Evolutionary conservation across 116 monocot genomes (phyloP), one percentile per base, ranked within the genome.

Genomic region (Papilionanthe hybrid): DNA sequence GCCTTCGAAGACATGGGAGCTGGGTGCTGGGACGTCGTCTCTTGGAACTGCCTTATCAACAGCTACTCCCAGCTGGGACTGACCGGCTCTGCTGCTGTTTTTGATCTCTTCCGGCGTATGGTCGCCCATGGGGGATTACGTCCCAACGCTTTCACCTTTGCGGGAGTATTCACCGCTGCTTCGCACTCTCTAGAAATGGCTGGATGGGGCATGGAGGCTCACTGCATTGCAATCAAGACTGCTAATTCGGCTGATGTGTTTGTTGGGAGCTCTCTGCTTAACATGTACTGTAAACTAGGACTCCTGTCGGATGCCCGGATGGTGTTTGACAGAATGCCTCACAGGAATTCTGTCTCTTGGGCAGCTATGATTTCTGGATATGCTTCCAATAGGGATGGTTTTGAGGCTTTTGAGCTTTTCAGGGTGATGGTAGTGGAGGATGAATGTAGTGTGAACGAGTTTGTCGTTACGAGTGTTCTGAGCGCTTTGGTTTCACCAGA

Each of bases 31-130:
- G 94, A 90, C 78, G 83, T 86, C 28, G 92, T 90, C 82, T 94
- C 92, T 28, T 94, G 84, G 85, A 94, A 94, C 80, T 88, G 82
- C 80, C 85, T 94, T 79, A 86, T 94, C 80, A 94, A 91, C 56
- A n/a, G 80, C 32, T 76, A 74, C 83, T 88, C 94, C 32, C 87
- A 85, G 48, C 72, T 57, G 2, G 89, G 91, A n/a, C 57, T 76
- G 7, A 22, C 41, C 10, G 77, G 69, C 1, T 29, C 83, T 32
- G 18, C 9, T 7, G 0, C 69, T 27, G 85, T 68, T 15, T 42
- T 87, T 19, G 23, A 48, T 10, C 84, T 95, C 55, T 90, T 95
- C 77, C 67, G 65, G 37, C 65, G 81, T 60, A 92, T 95, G 95
- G 55, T 65, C 45, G n/a, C 81, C 53, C 75, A 58, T 0, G 81